A percentile compares a stretch with the other conserved stretches of the same genome.
These are phyloP conservation scores for Symbiodinium natans DNA, from an alignment of 73 alveolate species.

Conservation along the genomic window DNA sequence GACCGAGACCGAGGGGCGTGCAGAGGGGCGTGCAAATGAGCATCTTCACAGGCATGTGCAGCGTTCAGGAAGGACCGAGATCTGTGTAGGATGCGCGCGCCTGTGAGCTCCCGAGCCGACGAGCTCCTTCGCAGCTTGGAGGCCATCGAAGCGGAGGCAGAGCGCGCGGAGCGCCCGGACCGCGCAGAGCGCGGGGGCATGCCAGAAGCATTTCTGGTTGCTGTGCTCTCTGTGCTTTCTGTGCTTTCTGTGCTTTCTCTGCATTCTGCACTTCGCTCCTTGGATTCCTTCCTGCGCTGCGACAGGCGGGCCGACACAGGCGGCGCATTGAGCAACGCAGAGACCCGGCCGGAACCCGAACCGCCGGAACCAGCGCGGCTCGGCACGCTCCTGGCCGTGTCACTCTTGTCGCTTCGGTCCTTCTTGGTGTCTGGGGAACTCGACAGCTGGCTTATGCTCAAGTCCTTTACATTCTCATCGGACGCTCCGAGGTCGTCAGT, in stretches of 20 bases:
- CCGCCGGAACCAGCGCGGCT: background rate
- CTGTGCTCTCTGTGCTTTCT: too few species aligned
- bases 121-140: background rate
- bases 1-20: too few species aligned
- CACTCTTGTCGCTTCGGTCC: background rate
- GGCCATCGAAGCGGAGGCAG: background rate
- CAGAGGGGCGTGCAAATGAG: too few species aligned
- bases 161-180: background rate
- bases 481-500: background rate
- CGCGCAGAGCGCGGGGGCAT: too few species aligned
- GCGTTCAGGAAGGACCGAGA: background rate
- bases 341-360: background rate
- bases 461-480: background rate
- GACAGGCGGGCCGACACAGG: background rate
- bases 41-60: too few species aligned
- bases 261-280: background rate
- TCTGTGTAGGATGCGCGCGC: too few species aligned
- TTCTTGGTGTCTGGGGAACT: conserved; percentile 11
- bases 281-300: background rate
- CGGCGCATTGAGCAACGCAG: background rate
- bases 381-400: conserved; percentile 9
- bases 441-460: background rate
- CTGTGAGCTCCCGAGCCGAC: background rate
- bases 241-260: background rate
- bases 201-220: too few species aligned